A percentile compares a stretch with the other conserved stretches of the same genome.
phyloP scores from a whole-genome alignment of 1,284 basidiomycete species.

The Trametes polyzona region DNA sequence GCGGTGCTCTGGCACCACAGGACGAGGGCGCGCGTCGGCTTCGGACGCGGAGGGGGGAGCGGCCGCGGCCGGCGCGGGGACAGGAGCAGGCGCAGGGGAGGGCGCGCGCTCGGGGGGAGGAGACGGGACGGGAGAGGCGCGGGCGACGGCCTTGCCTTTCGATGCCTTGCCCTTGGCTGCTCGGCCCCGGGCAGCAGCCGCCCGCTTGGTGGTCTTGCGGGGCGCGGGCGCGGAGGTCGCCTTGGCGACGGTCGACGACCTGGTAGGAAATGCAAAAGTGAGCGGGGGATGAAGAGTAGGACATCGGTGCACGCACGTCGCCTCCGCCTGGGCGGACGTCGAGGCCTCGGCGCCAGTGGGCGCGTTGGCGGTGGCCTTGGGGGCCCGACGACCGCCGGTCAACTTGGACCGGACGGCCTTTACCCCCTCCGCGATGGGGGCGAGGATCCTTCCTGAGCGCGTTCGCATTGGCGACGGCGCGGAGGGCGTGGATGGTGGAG shows the following conservation, averaged over 20 bases:
- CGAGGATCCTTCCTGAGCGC: constrained; percentile 17
- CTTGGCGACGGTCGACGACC: not conserved
- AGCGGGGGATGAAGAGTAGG: not conserved
- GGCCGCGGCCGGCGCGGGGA: not conserved
- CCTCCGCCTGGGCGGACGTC: not conserved
- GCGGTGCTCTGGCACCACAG: not conserved
- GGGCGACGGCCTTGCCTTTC: no score
- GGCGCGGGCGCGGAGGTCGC: constrained; percentile 3
- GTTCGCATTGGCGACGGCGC: not conserved
- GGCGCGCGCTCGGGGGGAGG: not conserved
- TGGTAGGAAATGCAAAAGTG: not conserved
- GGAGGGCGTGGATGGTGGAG: not conserved
- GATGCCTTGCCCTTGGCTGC: constrained; percentile 3
- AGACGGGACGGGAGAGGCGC: no score
- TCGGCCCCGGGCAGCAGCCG: not conserved
- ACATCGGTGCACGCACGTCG: not conserved
- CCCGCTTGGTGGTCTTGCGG: constrained; percentile 10
- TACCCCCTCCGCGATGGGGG: constrained; percentile 9
- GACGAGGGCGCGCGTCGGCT: not conserved
- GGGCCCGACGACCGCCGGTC: constrained; percentile 6
- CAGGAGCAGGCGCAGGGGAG: not conserved
- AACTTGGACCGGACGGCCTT: constrained; percentile 14
- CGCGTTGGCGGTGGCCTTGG: not conserved
- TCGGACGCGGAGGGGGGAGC: not conserved
- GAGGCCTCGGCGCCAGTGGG: not conserved